Base-by-base conservation (phyloP, 148 eudicot genomes). In the Euryodendron excelsum region DNA sequence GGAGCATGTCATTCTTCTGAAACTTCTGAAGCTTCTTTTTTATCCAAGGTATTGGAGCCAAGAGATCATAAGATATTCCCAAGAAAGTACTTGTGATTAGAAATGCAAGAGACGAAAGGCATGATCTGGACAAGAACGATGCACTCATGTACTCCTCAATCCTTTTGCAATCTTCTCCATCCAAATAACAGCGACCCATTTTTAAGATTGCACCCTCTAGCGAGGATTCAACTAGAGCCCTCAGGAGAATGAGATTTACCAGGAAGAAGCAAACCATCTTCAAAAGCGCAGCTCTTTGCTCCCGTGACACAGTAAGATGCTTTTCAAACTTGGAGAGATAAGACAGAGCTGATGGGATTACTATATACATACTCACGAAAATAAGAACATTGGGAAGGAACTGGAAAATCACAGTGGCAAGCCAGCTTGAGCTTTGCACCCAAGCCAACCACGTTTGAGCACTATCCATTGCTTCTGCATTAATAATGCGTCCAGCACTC, bases 261-360 rank as follows among this genome's bases (percentile, higher is more conserved):
- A 96, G 82, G 80, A 93, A 96, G 88, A 96, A 96, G 82, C 98
- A 93, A 80, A 96, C 92, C 98, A 96, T 91, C 85, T 96, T 96
- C 74, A 96, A 78, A 67, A 93, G 91, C 69, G 97, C 97, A 62
- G 99, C 98, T 82, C 93, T 84, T 84, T 96, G 99, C 84, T 96
- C 99, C 63, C 94, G 88, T 14, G 99, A 96, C 45, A 93, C 92
- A 0, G 99, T 93, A 58, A 93, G 85, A 85, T 96, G 99, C 50
- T 91, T 80, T 78, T 96, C 99, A 77, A 96, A 93, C 82, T 88
- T 96, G 1, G 99, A 93, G 39, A 93, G 93, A 79, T 93, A 89
- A 25, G 97, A 96, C 77, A 96, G 83, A 63, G 88, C 94, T 28
- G 97, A 91, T n/a, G 99, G 99, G 60, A 96, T 87, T 10, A 96